Evolutionary conservation across 257 asterid species (phyloP).

Genomic region (Lavandula angustifolia): DNA sequence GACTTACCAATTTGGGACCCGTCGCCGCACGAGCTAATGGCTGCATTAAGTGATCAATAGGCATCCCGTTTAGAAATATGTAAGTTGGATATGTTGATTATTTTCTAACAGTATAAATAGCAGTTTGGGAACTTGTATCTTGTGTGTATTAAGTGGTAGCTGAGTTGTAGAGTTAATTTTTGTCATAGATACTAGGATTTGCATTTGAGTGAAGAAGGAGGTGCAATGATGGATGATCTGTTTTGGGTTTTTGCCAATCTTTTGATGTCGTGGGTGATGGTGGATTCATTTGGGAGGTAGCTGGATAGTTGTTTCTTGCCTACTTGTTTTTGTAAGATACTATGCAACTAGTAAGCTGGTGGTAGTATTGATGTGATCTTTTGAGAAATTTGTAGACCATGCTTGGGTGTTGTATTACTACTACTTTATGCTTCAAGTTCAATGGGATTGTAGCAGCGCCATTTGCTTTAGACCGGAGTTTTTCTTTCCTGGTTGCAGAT

Average conservation of each 20-base stretch:
- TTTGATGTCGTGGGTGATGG: conserved; percentile 5
- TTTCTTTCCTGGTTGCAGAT: conserved; percentile 3
- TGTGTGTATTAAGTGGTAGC: conserved; percentile 37
- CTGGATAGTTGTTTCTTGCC: no score
- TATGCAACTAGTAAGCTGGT: no score
- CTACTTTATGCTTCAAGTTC: no score
- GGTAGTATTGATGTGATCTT: no score
- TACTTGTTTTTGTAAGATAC: no score
- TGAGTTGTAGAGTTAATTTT: conserved; percentile 35
- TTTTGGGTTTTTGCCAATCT: conserved; percentile 17
- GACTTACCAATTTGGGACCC: conserved; percentile 75
- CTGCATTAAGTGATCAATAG: conserved; percentile 49
- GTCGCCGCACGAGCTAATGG: conserved; percentile 55
- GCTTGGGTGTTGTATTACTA: no score
- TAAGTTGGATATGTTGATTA: conserved; percentile 9
- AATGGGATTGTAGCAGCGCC: background rate
- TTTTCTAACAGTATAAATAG: no score
- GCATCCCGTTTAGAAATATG: background rate
- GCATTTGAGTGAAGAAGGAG: background rate
- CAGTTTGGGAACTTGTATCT: conserved; percentile 35
- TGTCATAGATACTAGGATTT: conserved; percentile 27
- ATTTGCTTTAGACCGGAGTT: background rate
- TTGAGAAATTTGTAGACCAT: no score
- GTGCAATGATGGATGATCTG: conserved; percentile 22
- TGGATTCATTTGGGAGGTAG: background rate